Conservation (phyloP, 1,139 yeast species). For the Nakaseomyces nivariensis region DNA sequence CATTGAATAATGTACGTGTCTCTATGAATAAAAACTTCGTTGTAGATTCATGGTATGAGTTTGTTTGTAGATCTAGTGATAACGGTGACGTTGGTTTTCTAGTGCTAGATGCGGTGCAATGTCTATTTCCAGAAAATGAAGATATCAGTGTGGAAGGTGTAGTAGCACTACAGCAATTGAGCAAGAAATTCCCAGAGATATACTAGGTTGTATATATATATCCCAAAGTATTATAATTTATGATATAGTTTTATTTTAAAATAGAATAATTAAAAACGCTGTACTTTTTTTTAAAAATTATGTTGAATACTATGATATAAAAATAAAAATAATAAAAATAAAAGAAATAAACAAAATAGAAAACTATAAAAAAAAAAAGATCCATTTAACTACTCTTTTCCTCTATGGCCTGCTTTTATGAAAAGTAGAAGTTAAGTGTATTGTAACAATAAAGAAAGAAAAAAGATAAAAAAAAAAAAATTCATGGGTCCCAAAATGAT, state of each 20-base stretch:
- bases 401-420: conserved; percentile 2
- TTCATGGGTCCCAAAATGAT: not conserved
- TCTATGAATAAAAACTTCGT: conserved; percentile 21
- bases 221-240: not conserved
- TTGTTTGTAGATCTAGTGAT: conserved; percentile 27
- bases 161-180: conserved; percentile 25
- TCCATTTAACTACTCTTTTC: not conserved
- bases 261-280: too few species aligned
- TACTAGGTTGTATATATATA: conserved; percentile 8
- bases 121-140: conserved; percentile 22
- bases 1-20: conserved; percentile 22
- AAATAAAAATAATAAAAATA: not conserved
- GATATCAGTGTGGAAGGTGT: conserved; percentile 25
- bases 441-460: not conserved
- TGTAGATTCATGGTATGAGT: conserved; percentile 26
- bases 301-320: too few species aligned
- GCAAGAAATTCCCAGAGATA: conserved; percentile 25
- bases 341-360: not conserved
- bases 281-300: too few species aligned
- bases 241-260: too few species aligned
- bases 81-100: conserved; percentile 28
- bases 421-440: not conserved
- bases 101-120: conserved; percentile 26
- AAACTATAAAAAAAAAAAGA: not conserved
- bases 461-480: not conserved